Conservation (phyloP, 73 alveolate species). For the Paramecium sonneborni region DNA sequence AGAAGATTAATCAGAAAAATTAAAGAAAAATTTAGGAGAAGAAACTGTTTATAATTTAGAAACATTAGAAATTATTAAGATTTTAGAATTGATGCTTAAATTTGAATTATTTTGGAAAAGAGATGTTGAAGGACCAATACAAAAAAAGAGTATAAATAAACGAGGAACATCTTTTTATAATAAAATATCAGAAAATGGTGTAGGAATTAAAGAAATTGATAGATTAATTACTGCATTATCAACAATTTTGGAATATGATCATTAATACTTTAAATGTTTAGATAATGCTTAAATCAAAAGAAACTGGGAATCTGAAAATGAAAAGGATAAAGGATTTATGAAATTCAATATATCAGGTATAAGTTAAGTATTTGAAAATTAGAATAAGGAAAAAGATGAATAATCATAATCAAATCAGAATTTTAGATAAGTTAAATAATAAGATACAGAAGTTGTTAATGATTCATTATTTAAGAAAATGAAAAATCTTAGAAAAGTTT, state of each 20-base stretch:
- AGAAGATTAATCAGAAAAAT: neutral
- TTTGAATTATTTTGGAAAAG: constrained; percentile 54
- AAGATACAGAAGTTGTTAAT: constrained; percentile 55
- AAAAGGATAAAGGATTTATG: neutral
- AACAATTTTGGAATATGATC: constrained; percentile 53
- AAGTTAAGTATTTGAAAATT: neutral
- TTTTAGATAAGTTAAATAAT: neutral
- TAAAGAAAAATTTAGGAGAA: neutral
- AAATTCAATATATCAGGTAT: neutral
- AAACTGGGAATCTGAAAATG: constrained; percentile 12
- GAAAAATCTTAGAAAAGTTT: constrained; percentile 43
- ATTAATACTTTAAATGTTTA: constrained; percentile 41
- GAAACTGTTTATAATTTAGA: constrained; percentile 41
- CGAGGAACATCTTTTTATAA: neutral
- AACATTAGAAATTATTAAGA: constrained; percentile 57
- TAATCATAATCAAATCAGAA: neutral
- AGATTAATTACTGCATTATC: constrained; percentile 15
- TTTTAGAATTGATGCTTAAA: constrained; percentile 54
- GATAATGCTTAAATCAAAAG: constrained; percentile 11
- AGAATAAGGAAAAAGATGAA: constrained; percentile 3
- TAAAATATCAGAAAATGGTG: neutral
- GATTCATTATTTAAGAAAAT: constrained; percentile 64
- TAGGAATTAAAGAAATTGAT: constrained; percentile 40
- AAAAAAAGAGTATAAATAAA: neutral
- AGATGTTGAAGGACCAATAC: neutral